Evolutionary conservation across 345 rosid genomes (phyloP), one percentile per base, ranked within the genome.

Genomic region (Draba incana): DNA sequence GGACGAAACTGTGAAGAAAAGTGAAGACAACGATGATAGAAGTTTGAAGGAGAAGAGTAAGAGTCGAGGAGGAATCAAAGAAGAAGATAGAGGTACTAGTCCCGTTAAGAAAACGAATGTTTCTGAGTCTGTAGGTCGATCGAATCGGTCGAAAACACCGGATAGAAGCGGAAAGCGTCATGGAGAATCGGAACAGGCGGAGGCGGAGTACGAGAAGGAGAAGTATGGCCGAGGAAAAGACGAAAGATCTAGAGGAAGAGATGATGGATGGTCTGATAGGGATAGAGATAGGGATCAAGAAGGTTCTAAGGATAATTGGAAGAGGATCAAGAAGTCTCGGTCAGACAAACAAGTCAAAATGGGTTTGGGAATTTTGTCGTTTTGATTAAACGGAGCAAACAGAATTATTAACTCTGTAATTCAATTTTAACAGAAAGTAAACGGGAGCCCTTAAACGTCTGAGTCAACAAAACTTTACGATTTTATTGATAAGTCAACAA

Each of bases 71-170:
- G 79, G 79, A 70, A 23, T 53, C 15, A 92, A 82, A 58, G 97
- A 93, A 70, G 97, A 88, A 63, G 83, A 75, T 71, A 83, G 66
- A 79, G 51, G 42, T 42, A 79, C 56, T 63, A 88, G 92, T 83
- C 92, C 92, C 23, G 44, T 72, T 54, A 88, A 78, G 81, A 86
- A 83, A 72, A 77, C 77, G 37, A 43, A 88, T 79, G 77, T 37
- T 69, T 47, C 77, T 69, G 95, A 85, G 48, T 68, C 47, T 64
- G 75, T 48, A 24, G 74, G 83, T 47, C 82, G 54, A 39, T 71
- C 86, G 52, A 86, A 84, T 59, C 80, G 88, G 75, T 88, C 96
- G 11, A 85, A 84, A 74, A 86, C 92, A 57, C 97, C 97, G 11
- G 96, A 90, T 25, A 83, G 82, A 67, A 84, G 78, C 79, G 79